phyloP scores from a whole-genome alignment of 169 alveolate species.

The Eimeria falciformis region DNA sequence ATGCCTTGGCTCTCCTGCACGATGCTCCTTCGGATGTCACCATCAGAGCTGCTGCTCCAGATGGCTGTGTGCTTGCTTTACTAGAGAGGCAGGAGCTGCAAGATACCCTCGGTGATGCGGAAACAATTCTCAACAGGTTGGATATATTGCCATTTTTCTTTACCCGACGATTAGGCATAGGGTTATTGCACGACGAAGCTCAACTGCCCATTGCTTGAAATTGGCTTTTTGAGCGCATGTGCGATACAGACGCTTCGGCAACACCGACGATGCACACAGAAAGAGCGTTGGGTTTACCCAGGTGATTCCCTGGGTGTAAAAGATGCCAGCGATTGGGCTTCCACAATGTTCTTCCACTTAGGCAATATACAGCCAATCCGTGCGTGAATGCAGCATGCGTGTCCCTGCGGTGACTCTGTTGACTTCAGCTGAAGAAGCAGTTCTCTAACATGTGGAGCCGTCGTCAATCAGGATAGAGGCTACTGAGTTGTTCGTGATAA shows the following conservation, averaged over 20 bases:
- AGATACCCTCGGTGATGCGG: constrained; percentile 45
- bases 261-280: constrained; percentile 11
- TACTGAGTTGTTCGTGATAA: too few relatives aligned
- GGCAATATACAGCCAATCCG: too few relatives aligned
- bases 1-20: constrained; percentile 52
- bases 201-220: background rate
- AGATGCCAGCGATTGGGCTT: too few relatives aligned
- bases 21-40: constrained; percentile 47
- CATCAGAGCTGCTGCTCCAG: constrained; percentile 49
- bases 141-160: background rate
- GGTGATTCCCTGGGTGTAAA: too few relatives aligned
- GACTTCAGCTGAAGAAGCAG: constrained; percentile 57
- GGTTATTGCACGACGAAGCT: background rate
- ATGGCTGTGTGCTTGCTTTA: constrained; percentile 66
- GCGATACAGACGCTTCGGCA: constrained; percentile 29
- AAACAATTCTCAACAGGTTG: constrained; percentile 60
- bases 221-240: background rate
- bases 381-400: background rate
- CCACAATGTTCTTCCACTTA: too few relatives aligned
- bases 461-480: constrained; percentile 16
- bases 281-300: constrained; percentile 15
- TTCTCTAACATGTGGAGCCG: constrained; percentile 30
- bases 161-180: background rate
- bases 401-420: background rate
- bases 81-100: constrained; percentile 17